phyloP scores from a whole-genome alignment of 106 monocot genomes.

The Allium fistulosum region DNA sequence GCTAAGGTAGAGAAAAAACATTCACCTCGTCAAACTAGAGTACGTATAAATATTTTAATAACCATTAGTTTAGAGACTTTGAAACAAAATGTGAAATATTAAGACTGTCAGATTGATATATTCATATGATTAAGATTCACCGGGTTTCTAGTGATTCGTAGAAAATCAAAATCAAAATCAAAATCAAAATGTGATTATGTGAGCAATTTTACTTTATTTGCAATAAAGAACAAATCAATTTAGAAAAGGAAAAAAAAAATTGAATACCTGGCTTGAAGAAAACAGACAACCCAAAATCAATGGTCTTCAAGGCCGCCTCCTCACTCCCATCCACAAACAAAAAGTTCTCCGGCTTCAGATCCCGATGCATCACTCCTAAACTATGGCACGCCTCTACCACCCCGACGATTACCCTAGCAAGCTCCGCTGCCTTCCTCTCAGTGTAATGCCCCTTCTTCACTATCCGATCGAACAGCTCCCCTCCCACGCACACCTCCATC shows the following conservation, averaged over 20 bases:
- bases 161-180: not conserved
- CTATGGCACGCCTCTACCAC: conserved; percentile 29
- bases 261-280: conserved; percentile 29
- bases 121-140: too few relatives aligned
- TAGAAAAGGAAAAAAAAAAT: not conserved
- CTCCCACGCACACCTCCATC: conserved; percentile 30
- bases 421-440: conserved; percentile 31
- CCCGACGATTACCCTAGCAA: conserved; percentile 27
- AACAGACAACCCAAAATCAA: conserved; percentile 27
- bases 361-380: conserved; percentile 29
- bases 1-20: too few relatives aligned
- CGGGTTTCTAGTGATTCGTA: too few relatives aligned
- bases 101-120: too few relatives aligned
- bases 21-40: too few relatives aligned
- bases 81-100: too few relatives aligned
- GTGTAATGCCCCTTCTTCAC: conserved; percentile 32
- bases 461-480: conserved; percentile 35
- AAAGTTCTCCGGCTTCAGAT: conserved; percentile 36
- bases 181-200: not conserved
- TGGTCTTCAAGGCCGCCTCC: conserved; percentile 29
- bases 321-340: conserved; percentile 23
- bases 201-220: not conserved
- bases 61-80: too few relatives aligned
- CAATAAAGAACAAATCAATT: not conserved
- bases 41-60: too few relatives aligned